Percentiles rank a stretch among this genome's conserved stretches.
Conservation (phyloP, 2,329 filamentous ascomycete genomes). For the Colletotrichum eremochloae region DNA sequence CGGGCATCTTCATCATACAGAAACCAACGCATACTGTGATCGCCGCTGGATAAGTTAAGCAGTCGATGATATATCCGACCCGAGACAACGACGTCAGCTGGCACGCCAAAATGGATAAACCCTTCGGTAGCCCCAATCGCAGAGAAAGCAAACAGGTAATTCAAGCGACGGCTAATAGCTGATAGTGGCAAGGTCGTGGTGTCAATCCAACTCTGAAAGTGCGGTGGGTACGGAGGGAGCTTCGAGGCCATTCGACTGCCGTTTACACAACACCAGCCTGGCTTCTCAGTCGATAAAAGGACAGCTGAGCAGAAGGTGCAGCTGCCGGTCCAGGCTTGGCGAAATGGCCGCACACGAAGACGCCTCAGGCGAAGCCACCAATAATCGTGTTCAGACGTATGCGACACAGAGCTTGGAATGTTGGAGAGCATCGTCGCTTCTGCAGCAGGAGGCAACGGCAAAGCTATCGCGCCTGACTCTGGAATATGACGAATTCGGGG, state of each 20-base stretch:
- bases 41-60: neutral
- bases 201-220: constrained; percentile 4
- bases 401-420: constrained; percentile 1
- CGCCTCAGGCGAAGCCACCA: constrained; percentile 3
- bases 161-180: neutral
- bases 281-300: constrained; percentile 6
- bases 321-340: constrained; percentile 4
- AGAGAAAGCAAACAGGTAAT: constrained; percentile 4
- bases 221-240: neutral
- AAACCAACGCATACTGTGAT: constrained; percentile 6
- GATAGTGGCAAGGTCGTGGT: neutral
- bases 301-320: constrained; percentile 7
- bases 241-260: constrained; percentile 7
- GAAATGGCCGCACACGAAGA: neutral
- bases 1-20: constrained; percentile 5
- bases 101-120: constrained; percentile 6
- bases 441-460: constrained; percentile 1
- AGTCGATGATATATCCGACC: constrained; percentile 8
- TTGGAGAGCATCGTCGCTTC: constrained; percentile 5
- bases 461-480: neutral
- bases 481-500: constrained; percentile 1
- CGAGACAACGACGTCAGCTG: neutral
- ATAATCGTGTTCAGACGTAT: constrained; percentile 1
- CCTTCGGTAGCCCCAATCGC: constrained; percentile 3
- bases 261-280: constrained; percentile 5